These are phyloP conservation scores for Evansstolkia leycettana DNA, from an alignment of 495 filamentous ascomycete species.

Conservation along the genomic window DNA sequence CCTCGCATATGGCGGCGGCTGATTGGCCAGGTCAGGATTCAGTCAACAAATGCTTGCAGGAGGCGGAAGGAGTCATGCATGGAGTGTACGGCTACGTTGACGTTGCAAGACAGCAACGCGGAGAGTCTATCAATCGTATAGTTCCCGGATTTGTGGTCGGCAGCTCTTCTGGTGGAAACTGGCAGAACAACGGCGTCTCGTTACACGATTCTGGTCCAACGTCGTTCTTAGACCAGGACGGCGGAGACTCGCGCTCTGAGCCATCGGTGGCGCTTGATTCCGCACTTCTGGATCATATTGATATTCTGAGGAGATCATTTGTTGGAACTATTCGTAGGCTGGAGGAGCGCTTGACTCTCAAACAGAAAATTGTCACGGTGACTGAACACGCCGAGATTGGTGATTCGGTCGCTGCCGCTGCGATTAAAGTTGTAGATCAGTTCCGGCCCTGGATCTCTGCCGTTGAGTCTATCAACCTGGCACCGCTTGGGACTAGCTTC, in stretches of 20 bases:
- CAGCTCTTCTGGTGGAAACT: constrained; percentile 70
- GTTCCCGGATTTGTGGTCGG: constrained; percentile 84
- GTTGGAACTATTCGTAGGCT: constrained; percentile 70
- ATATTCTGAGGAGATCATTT: constrained; percentile 70
- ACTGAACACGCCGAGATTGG: constrained; percentile 59
- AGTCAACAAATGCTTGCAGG: constrained; percentile 82
- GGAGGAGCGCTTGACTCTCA: constrained; percentile 66
- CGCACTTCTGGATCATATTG: constrained; percentile 66
- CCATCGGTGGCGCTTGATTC: constrained; percentile 61
- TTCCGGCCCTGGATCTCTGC: constrained; percentile 79
- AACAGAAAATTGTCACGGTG: constrained; percentile 64
- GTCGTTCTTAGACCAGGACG: constrained; percentile 72
- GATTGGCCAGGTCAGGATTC: constrained; percentile 84
- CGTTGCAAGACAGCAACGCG: constrained; percentile 80
- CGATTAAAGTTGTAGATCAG: constrained; percentile 66
- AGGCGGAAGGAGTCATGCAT: constrained; percentile 88
- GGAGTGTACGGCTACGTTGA: constrained; percentile 94
- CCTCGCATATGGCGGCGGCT: constrained; percentile 93
- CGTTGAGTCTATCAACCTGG: constrained; percentile 80
- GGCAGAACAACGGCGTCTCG: constrained; percentile 81
- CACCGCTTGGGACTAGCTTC: constrained; percentile 56
- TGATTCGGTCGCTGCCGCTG: constrained; percentile 61
- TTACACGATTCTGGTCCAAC: constrained; percentile 57
- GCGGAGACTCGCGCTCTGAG: constrained; percentile 55
- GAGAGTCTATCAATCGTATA: constrained; percentile 78